Base-by-base conservation (phyloP, 208 protist species). In the Acanthamoeba rhysodes region DNA sequence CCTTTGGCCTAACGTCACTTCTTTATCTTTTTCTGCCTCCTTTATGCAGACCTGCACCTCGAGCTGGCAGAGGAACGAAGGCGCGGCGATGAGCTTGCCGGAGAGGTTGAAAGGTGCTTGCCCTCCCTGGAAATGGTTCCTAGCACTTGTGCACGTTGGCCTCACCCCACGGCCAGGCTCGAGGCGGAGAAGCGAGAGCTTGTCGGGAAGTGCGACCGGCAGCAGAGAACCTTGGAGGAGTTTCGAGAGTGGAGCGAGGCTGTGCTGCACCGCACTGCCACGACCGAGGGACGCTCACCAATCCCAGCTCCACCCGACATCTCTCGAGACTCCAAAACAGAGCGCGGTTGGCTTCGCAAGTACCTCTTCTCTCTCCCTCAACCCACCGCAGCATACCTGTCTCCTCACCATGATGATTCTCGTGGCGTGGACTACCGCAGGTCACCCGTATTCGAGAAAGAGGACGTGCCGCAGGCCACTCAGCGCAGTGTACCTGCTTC, bases 341-440 rank as follows among this genome's bases (percentile, higher is more conserved):
- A 59, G 22, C 34, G 48, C 10, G 78, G 78, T 9, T 85, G 78
- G 78, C 48, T 85, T 27, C 78, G 78, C 45, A 85, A 85, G 78
- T 85, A 85, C n/a, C 29, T 14, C n/a, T 22, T 45, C 70, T 37
- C 16, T 76, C 12, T 32, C 32, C 32, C 50, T 55, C 7, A 10
- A n/a, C 20, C 14, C 3, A 24, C 20, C 48, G 12, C 41, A 29
- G 3, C 16, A 84, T 41, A 4, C 57, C n/a, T 22, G 1, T 84
- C 41, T 45, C 16, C 8, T 14, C 41, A 53, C 16, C 45, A 8
- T 80, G 29, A 29, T 29, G 18, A 82, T 29, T 82, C 66, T 37
- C 66, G 32, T n/a, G 12, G 24, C 14, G 14, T 74, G 24, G 45
- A 48, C 45, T 4, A 7, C 34, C 29, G n/a, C 78, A 85, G 78